These are phyloP conservation scores for Pseudoscleropodium purum DNA, from an alignment of 225 moss, liverwort and hornwort genomes.

Conservation along the genomic window DNA sequence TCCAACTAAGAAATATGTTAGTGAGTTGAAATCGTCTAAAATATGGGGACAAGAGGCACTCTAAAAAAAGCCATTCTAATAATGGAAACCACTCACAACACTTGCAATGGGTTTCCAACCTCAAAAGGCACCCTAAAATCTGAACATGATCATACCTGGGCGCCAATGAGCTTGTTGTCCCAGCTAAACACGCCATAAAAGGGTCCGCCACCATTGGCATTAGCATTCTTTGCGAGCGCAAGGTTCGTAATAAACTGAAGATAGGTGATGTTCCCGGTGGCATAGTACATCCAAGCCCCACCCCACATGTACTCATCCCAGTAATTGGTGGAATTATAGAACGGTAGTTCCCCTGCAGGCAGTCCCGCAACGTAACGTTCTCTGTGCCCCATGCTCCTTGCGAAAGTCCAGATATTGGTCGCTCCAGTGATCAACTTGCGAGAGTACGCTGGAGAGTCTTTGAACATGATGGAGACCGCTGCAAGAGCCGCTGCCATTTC, in stretches of 20 bases:
- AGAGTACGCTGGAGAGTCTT: slow-evolving; percentile 39
- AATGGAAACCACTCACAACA: neutral
- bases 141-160: slow-evolving; percentile 39
- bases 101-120: neutral
- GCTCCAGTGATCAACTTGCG: slow-evolving; percentile 52
- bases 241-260: slow-evolving; percentile 42
- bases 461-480: slow-evolving; percentile 78
- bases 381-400: slow-evolving; percentile 34
- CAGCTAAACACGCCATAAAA: slow-evolving; percentile 66
- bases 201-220: slow-evolving; percentile 37
- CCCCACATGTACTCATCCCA: slow-evolving; percentile 94
- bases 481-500: slow-evolving; percentile 91
- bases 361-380: slow-evolving; percentile 29
- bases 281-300: slow-evolving; percentile 82
- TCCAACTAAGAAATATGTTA: too few species aligned
- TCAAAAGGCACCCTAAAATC: neutral
- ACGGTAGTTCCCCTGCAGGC: slow-evolving; percentile 28
- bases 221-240: slow-evolving; percentile 35
- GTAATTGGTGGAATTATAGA: slow-evolving; percentile 79
- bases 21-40: neutral
- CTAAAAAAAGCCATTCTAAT: neutral
- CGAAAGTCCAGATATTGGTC: slow-evolving; percentile 49
- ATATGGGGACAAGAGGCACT: neutral
- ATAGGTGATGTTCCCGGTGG: slow-evolving; percentile 57
- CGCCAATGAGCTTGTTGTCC: slow-evolving; percentile 85